Evolutionary conservation across 306 rosid genomes (phyloP), one percentile per base, ranked within the genome.

Genomic region (Astragalus membranaceus): DNA sequence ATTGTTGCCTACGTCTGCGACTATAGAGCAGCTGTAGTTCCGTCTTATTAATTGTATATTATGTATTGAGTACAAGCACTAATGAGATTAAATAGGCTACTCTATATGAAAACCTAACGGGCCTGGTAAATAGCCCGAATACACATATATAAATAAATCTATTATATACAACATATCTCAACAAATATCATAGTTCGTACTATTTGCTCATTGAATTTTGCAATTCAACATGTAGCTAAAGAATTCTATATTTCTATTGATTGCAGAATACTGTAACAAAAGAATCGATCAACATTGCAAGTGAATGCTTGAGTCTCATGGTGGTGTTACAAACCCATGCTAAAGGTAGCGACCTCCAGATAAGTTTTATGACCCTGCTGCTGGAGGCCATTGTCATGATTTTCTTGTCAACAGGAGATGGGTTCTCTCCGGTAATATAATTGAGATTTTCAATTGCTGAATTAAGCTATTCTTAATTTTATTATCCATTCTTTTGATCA

Each of bases 221-320:
- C 58, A 7, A 68, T 73, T 78, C 44, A 44, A 15, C 23, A n/a
- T 65, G 17, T 78, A 70, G 72, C 80, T 82, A 30, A 85, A 50
- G 43, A 44, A 62, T 44, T 51, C 37, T 72, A 8, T 55, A 29
- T 4, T 80, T 81, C 44, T 64, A 16, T 82, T 55, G 42, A 73
- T 70, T 35, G 66, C 95, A 94, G 94, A 88, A 84, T 68, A 87
- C 89, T 60, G 69, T 90, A 53, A 87, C 95, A 17, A 84, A 80
- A 81, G 91, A 90, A 69, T 86, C 98, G 7, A 88, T 87, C 46
- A 75, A 84, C 54, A 50, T 84, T 75, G 88, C 75, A 36, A 69
- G 83, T 62, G 98, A 94, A 74, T 85, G 94, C 85, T 83, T 94
- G 85, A 81, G 87, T 81, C 84, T 94, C 77, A 81, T 94, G 76